phyloP scores from a whole-genome alignment of 257 asterid genomes.

The Asclepias syriaca region DNA sequence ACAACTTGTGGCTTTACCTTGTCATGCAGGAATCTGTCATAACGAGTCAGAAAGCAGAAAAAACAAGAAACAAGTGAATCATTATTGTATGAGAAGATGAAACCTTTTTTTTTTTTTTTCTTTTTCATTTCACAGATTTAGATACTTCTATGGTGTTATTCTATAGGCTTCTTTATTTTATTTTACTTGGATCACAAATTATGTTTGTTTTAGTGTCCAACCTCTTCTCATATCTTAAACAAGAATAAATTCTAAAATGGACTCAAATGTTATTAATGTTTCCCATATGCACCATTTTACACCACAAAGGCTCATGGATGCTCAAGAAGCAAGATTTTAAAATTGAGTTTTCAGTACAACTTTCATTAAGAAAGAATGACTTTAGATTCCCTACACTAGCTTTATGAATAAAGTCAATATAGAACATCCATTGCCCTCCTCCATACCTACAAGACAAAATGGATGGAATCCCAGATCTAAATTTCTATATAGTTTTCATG shows the following conservation, averaged over 20 bases:
- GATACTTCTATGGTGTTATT: background rate
- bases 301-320: background rate
- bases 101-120: background rate
- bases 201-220: background rate
- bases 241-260: background rate
- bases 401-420: background rate
- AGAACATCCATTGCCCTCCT: background rate
- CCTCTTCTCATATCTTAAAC: background rate
- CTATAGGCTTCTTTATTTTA: background rate
- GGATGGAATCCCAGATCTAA: background rate
- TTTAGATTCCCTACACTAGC: background rate
- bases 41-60: slow-evolving; percentile 2
- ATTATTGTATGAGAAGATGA: background rate
- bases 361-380: background rate
- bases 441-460: background rate
- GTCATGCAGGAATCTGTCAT: slow-evolving; percentile 84
- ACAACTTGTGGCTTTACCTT: slow-evolving; percentile 99
- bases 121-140: background rate
- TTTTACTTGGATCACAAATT: background rate
- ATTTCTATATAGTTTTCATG: background rate
- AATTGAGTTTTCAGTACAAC: background rate
- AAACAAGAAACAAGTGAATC: background rate
- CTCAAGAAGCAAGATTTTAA: background rate
- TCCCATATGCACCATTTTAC: background rate
- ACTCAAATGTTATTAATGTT: background rate